Evolutionary conservation across 495 filamentous ascomycete species (phyloP), one percentile per base, ranked within the genome.

Genomic region (Lentithecium fluviatile): DNA sequence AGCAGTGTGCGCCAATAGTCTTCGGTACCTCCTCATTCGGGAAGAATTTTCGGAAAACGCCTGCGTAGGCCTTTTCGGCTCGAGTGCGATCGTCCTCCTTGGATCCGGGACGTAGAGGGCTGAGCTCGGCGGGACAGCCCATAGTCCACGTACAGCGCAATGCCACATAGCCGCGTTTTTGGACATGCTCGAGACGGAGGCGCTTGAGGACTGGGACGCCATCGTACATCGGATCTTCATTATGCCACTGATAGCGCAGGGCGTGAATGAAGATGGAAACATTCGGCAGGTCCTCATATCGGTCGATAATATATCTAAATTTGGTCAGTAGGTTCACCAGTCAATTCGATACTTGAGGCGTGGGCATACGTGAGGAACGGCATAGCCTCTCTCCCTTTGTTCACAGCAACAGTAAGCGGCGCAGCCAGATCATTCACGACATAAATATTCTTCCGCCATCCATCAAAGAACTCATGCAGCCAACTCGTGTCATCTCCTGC

Each of bases 221-320:
- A 32, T 69, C 67, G 43, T 69, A 69, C 62, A 69, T 61, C n/a
- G 66, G 66, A 38, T 69, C 66, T 56, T 69, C 66, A 61, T 82
- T 81, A 67, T 88, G 85, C 85, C 85, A 88, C 69, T 84, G 78
- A 66, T 80, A 85, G 51, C 82, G 81, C 46, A 79, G 69, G 25
- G 81, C 77, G 68, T 88, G 85, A 47, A 83, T 74, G 70, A 87
- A 87, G 59, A 87, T 77, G 58, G 82, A 80, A 15, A 76, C 66
- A 21, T 82, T 74, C 2, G 85, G 80, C 5, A 88, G 80, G 36
- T 74, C 71, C 57, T 86, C 74, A 73, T 88, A 88, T 52, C 81
- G 75, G 65, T 85, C 80, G 67, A 88, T 85, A 21, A 88, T 81
- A 65, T 86, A 83, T n/a, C 65, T 68, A 36, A 51, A 24, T 45